Conservation (phyloP, 2,329 filamentous ascomycete genomes). For the Neofusicoccum cordaticola region DNA sequence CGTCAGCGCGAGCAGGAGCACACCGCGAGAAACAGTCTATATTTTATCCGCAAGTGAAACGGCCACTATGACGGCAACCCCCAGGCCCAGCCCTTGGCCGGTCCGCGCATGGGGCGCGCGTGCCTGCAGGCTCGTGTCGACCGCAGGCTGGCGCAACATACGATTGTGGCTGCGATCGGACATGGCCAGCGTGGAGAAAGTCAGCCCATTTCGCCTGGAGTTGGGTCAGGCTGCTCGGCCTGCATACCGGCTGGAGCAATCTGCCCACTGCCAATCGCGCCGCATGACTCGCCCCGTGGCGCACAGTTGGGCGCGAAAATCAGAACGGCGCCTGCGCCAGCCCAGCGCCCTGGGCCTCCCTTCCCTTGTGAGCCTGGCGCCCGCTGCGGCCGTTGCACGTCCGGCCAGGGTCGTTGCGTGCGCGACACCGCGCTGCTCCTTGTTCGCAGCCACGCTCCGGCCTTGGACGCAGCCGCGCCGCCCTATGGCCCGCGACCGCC, state of each 20-base stretch:
- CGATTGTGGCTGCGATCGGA: constrained; percentile 10
- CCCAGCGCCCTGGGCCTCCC: not conserved
- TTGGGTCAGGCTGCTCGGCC: constrained; percentile 3
- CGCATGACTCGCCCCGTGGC: not conserved
- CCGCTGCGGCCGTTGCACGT: not conserved
- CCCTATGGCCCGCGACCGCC: not conserved
- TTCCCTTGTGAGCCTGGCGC: not conserved
- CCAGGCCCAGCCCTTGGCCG: constrained; percentile 1
- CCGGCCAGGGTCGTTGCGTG: not conserved
- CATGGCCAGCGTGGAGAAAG: constrained; percentile 3
- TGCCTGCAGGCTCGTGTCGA: constrained; percentile 1
- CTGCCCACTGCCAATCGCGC: not conserved
- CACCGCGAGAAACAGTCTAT: not conserved
- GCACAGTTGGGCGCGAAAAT: constrained; percentile 6
- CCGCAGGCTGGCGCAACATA: not conserved
- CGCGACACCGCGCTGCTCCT: not conserved
- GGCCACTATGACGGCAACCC: not conserved
- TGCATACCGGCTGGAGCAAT: constrained; percentile 11
- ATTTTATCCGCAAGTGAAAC: constrained; percentile 13
- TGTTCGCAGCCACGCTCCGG: not conserved
- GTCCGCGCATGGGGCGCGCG: not conserved
- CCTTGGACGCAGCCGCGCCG: not conserved
- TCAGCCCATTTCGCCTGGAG: constrained; percentile 12
- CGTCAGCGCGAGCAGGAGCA: not conserved
- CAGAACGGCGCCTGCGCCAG: not conserved